Conservation (phyloP, 805 yeast species). For the Wickerhamiella azymoides region DNA sequence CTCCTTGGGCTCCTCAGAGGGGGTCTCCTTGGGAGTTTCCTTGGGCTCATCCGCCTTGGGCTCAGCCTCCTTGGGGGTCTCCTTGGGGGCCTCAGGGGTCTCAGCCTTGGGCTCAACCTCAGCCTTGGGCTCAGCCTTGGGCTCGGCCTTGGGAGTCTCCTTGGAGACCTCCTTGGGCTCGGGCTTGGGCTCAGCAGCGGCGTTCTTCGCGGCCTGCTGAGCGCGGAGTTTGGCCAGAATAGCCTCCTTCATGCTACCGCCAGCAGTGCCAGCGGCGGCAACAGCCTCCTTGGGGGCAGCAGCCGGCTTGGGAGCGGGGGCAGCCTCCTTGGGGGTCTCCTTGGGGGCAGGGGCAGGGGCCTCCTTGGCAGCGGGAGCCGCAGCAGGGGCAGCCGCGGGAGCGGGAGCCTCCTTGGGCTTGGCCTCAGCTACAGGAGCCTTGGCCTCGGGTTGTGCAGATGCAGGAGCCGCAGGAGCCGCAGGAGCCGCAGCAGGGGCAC, state of each 20-base stretch:
- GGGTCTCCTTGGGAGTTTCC: constrained; percentile 12
- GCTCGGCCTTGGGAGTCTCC: constrained; percentile 1
- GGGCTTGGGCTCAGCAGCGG: constrained; percentile 3
- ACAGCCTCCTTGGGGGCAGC: background rate
- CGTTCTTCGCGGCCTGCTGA: background rate
- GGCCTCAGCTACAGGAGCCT: background rate
- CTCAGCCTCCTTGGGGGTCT: background rate
- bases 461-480: background rate
- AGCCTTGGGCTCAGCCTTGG: constrained; percentile 12
- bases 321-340: background rate
- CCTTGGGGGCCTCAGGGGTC: constrained; percentile 5
- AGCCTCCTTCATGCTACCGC: background rate
- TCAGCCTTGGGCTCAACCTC: constrained; percentile 12
- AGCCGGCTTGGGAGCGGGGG: background rate
- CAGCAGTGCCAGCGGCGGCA: background rate
- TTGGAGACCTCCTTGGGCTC: constrained; percentile 1
- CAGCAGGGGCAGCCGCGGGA: background rate
- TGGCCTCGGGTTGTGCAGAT: background rate
- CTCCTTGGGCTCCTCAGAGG: background rate
- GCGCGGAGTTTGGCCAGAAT: background rate
- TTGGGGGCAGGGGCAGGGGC: background rate
- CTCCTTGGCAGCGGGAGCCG: background rate
- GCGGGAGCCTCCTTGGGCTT: constrained; percentile 1
- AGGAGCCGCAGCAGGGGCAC: background rate
- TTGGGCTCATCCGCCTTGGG: constrained; percentile 10